phyloP scores from a whole-genome alignment of 2,329 filamentous ascomycete species.

The Aureobasidium lini region DNA sequence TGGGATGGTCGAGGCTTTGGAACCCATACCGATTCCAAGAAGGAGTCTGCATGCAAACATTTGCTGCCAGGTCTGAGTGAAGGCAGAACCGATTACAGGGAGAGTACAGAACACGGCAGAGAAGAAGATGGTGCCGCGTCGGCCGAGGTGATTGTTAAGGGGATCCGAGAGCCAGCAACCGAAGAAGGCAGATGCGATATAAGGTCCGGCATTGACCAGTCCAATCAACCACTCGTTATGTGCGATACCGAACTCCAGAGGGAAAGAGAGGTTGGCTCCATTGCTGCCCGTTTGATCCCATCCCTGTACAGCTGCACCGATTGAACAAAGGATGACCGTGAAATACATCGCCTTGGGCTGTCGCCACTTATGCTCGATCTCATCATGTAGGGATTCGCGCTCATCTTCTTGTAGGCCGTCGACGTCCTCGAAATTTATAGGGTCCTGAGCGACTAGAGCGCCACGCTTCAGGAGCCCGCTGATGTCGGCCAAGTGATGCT shows the following conservation, averaged over 20 bases:
- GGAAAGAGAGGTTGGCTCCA: conserved; percentile 47
- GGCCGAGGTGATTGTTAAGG: conserved; percentile 23
- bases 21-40: conserved; percentile 18
- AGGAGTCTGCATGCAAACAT: conserved; percentile 15
- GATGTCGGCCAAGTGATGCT: conserved; percentile 35
- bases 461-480: conserved; percentile 39
- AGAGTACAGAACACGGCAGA: conserved; percentile 19
- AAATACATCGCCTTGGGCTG: conserved; percentile 43
- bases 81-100: conserved; percentile 4
- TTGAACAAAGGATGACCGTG: conserved; percentile 46
- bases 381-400: conserved; percentile 34
- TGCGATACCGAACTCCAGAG: conserved; percentile 29
- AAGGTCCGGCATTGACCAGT: conserved; percentile 54
- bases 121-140: conserved; percentile 32
- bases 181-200: conserved; percentile 37
- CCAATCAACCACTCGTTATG: conserved; percentile 53
- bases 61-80: conserved; percentile 15
- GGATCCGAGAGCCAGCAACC: conserved; percentile 22
- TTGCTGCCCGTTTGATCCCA: conserved; percentile 50
- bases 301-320: conserved; percentile 44
- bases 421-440: conserved; percentile 37
- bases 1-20: conserved; percentile 16
- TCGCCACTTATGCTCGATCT: conserved; percentile 43
- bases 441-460: conserved; percentile 44
- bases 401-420: conserved; percentile 37